Evolutionary conservation across 345 rosid genomes (phyloP), one percentile per base, ranked within the genome.

Genomic region (Salix exigua): DNA sequence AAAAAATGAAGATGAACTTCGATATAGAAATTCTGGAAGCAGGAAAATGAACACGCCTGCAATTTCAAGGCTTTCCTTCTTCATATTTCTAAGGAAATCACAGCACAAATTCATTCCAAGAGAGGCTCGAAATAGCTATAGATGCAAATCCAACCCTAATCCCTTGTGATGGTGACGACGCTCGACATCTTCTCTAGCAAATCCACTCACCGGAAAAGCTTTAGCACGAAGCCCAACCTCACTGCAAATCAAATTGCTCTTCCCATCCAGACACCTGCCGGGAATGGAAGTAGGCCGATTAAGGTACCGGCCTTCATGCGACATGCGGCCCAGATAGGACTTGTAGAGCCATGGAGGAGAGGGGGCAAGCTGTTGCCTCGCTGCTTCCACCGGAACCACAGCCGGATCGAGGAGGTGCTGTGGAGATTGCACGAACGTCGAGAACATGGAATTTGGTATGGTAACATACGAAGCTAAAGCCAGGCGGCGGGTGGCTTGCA

Each of bases 101-200:
- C 62, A 58, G 11, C 16, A 58, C 62, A 58, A n/a, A n/a, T 23
- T 58, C 62, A 58, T n/a, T 58, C 23, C 62, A 58, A 23, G 62
- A n/a, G 62, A 58, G 28, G 62, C 26, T 58, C 13, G 1, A 58
- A 58, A 23, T n/a, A 23, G 62, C 28, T 76, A 37, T 28, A 78
- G 35, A 78, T 73, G 81, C 81, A 78, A 73, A 53, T 78, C 77
- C 73, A 78, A 44, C 44, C 81, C 77, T 46, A 72, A 64, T 40
- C 77, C 77, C 37, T 73, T 55, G 7, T 73, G 68, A 38, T 17
- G n/a, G 17, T 55, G 46, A 40, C 12, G 25, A 9, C 23, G 5
- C 64, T 65, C 72, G 8, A n/a, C 33, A 40, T 78, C 81, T n/a
- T 73, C 77, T 33, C 77, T 61, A 7, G 13, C 38, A 7, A 78